Conservation (phyloP, 768 basidiomycete genomes). For the Psilocybe cyanescens region DNA sequence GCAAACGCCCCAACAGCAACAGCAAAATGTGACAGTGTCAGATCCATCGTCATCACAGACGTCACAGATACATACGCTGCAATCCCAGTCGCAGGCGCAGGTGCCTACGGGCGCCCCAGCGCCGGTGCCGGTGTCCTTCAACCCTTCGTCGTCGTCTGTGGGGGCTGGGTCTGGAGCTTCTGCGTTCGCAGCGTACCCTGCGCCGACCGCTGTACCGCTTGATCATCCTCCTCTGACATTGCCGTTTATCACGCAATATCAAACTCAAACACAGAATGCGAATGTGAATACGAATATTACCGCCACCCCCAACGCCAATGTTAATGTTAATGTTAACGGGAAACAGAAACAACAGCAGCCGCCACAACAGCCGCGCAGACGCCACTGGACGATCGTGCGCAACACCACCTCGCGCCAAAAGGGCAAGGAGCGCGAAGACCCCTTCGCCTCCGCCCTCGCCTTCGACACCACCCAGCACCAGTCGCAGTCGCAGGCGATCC, state of each 20-base stretch:
- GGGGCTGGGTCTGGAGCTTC: too few relatives aligned
- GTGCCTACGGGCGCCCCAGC: constrained; percentile 21
- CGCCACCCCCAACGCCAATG: too few relatives aligned
- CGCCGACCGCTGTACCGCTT: constrained; percentile 28
- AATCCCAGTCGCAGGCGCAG: constrained; percentile 18
- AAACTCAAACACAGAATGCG: neutral
- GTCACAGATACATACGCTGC: constrained; percentile 20
- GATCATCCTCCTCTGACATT: constrained; percentile 25
- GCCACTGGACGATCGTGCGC: constrained; percentile 66
- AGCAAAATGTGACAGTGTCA: constrained; percentile 5
- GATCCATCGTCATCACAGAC: constrained; percentile 14
- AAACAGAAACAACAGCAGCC: neutral
- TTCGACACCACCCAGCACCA: too few relatives aligned
- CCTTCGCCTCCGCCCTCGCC: neutral
- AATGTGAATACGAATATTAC: neutral
- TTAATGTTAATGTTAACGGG: constrained; percentile 7
- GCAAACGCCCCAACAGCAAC: neutral
- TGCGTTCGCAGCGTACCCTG: constrained; percentile 20
- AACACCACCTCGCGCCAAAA: constrained; percentile 51
- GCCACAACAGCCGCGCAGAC: constrained; percentile 36
- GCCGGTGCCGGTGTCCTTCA: constrained; percentile 13
- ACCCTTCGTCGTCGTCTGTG: neutral
- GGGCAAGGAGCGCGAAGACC: constrained; percentile 56
- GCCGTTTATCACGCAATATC: constrained; percentile 16
- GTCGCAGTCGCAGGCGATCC: too few relatives aligned